Base-by-base conservation (phyloP, 345 rosid genomes). In the Gossypium herbaceum region DNA sequence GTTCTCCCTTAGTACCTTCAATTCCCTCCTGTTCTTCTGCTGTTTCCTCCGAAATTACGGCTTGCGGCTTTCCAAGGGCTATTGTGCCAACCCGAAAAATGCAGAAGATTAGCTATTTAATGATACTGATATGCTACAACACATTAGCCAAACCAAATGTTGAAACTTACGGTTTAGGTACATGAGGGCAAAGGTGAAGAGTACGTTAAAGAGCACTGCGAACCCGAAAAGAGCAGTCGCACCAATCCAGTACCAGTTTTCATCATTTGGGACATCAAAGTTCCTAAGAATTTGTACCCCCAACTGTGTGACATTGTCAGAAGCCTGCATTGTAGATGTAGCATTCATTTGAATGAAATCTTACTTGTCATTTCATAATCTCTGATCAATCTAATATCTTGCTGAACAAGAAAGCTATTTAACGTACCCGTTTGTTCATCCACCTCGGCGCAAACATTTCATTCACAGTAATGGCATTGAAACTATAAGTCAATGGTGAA, bases 391-490 rank as follows among this genome's bases (percentile, higher is more conserved):
- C 39, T 34, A 34, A 4, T 34, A 34, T 34, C 39, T 34, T 34
- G 39, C 6, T 34, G 6, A 34, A 34, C 39, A 34, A 34, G 39
- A 34, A 34, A 34, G 39, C 39, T 34, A 34, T 34, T 48, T 51
- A 25, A 59, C 83, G 7, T 85, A 92, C 97, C 80, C 0, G 2
- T 86, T 84, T 80, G 77, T 88, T 63, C 92, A 86, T 91, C 98
- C 98, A 94, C 73, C 98, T 84, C n/a, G 95, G 88, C 57, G 97
- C 88, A 69, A 69, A 75, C 88, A 94, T 82, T 83, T 94, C 97
- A 48, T 92, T 94, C 24, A 90, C 89, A 4, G 88, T 22, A 9
- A 94, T 41, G 73, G 95, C 89, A 71, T 94, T 89, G 79, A 60
- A 87, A 70, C 86, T 87, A 64, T 92, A 94, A 22, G 85, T 58